Evolutionary conservation across 2,329 filamentous ascomycete genomes (phyloP), one percentile per base, ranked within the genome.

Genomic region (Penicillium italicum): DNA sequence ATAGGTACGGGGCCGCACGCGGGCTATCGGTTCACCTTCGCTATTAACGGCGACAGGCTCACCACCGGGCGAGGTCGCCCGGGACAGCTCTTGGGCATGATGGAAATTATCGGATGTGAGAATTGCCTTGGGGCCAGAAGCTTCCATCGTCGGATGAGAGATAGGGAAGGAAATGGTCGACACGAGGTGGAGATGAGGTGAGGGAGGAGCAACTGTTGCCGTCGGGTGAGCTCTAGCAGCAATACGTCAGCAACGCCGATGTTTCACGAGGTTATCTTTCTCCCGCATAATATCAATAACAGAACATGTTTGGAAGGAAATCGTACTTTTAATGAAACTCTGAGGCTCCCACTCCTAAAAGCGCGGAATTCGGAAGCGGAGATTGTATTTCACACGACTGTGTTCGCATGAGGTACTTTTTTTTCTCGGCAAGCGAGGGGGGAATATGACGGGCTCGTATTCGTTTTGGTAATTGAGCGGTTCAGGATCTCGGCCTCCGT

Each of bases 41-140:
- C 80, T 80, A 66, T 84, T 82, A 57, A 76, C 67, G 63, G 79
- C 77, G 30, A 66, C 66, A 57, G 71, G 73, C 62, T 73, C 76
- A 61, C 73, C 80, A 59, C 90, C 91, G 3, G 92, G 92, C 1
- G 91, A 93, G 41, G 91, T 94, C 37, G 91, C 90, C 70, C 91
- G 85, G 46, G 92, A 96, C 68, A 90, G 86, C 66, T 89, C 86
- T 64, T 90, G 85, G 69, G 80, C 67, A 70, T 73, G 71, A 42
- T 69, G 59, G 38, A 74, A 73, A 53, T 73, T 74, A 36, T 74
- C 69, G 33, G 71, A 69, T 48, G 72, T 73, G 33, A 73, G 61
- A 49, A 73, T 73, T 41, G 64, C 63, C 60, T 70, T 71, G 54
- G 62, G 61, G 51, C 58, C 62, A 43, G 69, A 64, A 53, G 66